phyloP scores from a whole-genome alignment of 305 asterid species.

The Petunia hybrid region DNA sequence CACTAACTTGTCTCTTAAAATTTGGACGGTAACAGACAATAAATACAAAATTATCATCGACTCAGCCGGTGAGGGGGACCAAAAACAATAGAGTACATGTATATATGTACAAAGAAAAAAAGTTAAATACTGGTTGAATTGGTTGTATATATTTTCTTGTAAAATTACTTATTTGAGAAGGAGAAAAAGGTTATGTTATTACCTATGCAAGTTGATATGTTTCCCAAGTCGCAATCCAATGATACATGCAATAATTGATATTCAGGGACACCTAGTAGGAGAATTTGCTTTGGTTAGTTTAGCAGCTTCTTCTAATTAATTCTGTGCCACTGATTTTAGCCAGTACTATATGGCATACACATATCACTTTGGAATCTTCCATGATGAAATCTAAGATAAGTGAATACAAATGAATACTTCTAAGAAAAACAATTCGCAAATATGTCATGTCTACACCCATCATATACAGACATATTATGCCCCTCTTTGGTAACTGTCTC shows the following conservation, averaged over 20 bases:
- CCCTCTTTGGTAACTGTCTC: slow-evolving; percentile 20
- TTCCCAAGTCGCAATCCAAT: slow-evolving; percentile 34
- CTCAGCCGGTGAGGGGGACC: background rate
- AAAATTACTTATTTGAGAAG: background rate
- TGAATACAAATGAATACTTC: slow-evolving; percentile 31
- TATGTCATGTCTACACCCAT: slow-evolving; percentile 30
- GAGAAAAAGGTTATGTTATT: slow-evolving; percentile 10
- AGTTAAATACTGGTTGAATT: background rate
- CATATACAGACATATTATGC: slow-evolving; percentile 20
- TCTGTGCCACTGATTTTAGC: background rate
- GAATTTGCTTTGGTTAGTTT: no score
- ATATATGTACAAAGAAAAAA: background rate
- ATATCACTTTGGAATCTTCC: slow-evolving; percentile 23
- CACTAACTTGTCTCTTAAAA: slow-evolving; percentile 4
- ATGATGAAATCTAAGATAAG: background rate
- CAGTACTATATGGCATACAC: background rate
- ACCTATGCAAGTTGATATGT: slow-evolving; percentile 18
- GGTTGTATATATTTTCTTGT: background rate
- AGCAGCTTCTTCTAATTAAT: background rate
- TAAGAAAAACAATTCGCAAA: slow-evolving; percentile 21
- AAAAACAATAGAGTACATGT: slow-evolving; percentile 11
- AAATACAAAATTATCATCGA: background rate
- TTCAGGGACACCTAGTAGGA: background rate
- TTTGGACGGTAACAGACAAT: background rate
- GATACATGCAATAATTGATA: slow-evolving; percentile 38